A percentile compares a stretch with the other conserved stretches of the same genome.
Conservation (phyloP, 1,284 basidiomycete species). For the Ustilago loliicola region DNA sequence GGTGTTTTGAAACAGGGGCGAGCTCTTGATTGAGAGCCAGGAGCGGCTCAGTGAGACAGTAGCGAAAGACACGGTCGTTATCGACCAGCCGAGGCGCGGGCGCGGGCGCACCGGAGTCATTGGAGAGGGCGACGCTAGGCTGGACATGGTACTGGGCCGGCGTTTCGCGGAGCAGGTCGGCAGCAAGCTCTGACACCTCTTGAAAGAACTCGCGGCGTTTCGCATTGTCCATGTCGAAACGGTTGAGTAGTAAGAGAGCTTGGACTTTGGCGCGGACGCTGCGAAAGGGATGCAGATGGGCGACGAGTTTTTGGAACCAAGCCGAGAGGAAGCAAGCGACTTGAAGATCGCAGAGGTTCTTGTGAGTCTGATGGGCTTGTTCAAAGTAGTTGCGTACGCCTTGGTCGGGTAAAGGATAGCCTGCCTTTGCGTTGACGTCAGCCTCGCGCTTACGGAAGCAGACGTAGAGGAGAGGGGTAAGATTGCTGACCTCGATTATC, state of each 20-base stretch:
- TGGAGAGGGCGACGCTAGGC: no score
- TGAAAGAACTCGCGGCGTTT: neutral
- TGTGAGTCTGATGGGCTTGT: neutral
- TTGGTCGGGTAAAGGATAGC: no score
- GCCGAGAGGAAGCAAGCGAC: slow-evolving; percentile 9
- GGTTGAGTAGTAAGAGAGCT: slow-evolving; percentile 7
- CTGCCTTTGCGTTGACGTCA: no score
- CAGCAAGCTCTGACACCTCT: neutral
- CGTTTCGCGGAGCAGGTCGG: neutral
- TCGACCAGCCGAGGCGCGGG: no score
- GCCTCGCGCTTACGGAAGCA: no score
- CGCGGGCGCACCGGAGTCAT: neutral
- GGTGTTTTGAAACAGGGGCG: neutral
- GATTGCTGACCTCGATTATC: neutral
- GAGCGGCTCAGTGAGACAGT: neutral
- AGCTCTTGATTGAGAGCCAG: neutral
- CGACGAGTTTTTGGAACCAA: slow-evolving; percentile 9
- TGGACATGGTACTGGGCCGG: neutral
- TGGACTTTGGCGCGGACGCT: neutral
- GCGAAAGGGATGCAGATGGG: neutral
- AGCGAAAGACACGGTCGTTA: neutral
- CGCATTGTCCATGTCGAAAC: neutral
- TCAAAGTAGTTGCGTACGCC: slow-evolving; percentile 7
- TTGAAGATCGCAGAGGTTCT: neutral
- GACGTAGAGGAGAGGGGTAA: no score